phyloP scores from a whole-genome alignment of 2,329 filamentous ascomycete species.

The Cladophialophora bantiana region DNA sequence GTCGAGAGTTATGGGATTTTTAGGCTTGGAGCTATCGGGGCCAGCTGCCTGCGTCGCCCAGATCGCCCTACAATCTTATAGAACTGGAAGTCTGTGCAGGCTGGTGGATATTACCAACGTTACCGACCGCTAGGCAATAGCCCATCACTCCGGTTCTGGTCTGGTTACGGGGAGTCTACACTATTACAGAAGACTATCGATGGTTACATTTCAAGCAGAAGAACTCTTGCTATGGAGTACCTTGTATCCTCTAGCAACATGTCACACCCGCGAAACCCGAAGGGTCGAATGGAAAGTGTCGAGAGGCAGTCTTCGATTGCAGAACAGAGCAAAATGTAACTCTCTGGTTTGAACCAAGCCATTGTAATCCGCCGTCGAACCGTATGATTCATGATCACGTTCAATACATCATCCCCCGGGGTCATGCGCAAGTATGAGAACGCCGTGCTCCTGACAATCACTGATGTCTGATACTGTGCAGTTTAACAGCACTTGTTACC shows the following conservation, averaged over 20 bases:
- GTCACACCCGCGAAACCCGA: conserved; percentile 11
- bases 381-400: conserved; percentile 32
- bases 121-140: not conserved
- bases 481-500: conserved; percentile 77
- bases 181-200: not conserved
- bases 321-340: conserved; percentile 10
- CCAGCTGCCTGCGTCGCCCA: not conserved
- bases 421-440: conserved; percentile 26
- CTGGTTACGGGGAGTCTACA: not conserved
- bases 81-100: not conserved
- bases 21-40: not conserved
- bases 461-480: not conserved
- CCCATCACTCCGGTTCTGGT: not conserved
- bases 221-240: not conserved
- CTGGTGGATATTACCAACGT: not conserved
- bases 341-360: conserved; percentile 9
- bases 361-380: conserved; percentile 22
- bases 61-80: not conserved
- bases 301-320: not conserved
- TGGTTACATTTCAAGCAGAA: not conserved
- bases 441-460: conserved; percentile 28
- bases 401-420: conserved; percentile 28
- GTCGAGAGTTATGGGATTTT: not conserved
- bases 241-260: conserved; percentile 8
- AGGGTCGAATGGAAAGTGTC: not conserved